These are phyloP conservation scores for Penicillium sp. DNA, from an alignment of 2,329 filamentous ascomycete species.

Conservation along the genomic window DNA sequence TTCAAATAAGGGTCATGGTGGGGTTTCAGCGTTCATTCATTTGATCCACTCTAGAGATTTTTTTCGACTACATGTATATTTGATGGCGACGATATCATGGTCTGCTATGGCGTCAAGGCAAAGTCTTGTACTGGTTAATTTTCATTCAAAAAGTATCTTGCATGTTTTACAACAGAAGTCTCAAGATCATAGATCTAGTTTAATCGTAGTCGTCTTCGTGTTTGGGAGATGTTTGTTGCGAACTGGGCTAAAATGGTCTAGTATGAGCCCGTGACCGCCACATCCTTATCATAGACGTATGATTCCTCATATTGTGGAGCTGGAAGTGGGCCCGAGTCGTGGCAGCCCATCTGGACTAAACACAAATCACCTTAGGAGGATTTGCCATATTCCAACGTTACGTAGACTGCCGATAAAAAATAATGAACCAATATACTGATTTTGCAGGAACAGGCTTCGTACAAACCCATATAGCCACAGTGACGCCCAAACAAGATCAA, in stretches of 20 bases:
- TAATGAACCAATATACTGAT: slow-evolving; percentile 13
- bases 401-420: neutral
- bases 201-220: neutral
- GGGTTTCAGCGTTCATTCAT: slow-evolving; percentile 20
- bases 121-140: slow-evolving; percentile 24
- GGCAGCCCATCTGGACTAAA: slow-evolving; percentile 3
- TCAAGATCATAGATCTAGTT: neutral
- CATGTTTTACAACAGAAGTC: neutral
- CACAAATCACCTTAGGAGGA: neutral
- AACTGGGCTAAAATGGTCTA: neutral
- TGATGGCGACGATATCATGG: slow-evolving; percentile 34
- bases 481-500: slow-evolving; percentile 25
- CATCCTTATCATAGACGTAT: neutral
- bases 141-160: slow-evolving; percentile 20
- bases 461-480: slow-evolving; percentile 19
- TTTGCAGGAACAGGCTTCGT: slow-evolving; percentile 17
- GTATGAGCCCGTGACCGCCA: neutral
- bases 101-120: slow-evolving; percentile 37
- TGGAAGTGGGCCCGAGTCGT: slow-evolving; percentile 14
- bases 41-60: slow-evolving; percentile 32
- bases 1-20: slow-evolving; percentile 56
- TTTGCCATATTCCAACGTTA: neutral
- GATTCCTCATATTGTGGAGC: slow-evolving; percentile 6
- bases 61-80: slow-evolving; percentile 34
- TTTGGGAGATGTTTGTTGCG: neutral